Evolutionary conservation across 2,329 filamentous ascomycete genomes (phyloP), one percentile per base, ranked within the genome.

Genomic region (Colletotrichum tamarilloi): DNA sequence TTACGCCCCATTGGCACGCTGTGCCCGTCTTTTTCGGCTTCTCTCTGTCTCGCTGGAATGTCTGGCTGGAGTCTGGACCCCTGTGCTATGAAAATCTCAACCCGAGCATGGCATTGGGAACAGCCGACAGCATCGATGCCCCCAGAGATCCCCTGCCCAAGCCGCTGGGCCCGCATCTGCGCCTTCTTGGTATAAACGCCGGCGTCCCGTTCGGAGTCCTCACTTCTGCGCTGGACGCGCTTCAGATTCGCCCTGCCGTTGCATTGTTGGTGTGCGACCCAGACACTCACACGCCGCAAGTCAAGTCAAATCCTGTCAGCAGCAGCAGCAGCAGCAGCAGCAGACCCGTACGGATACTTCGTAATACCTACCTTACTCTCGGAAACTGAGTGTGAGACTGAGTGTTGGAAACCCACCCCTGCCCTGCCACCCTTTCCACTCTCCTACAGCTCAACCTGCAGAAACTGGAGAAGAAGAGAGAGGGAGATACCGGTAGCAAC

Each of bases 101-200:
- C 30, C 67, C 22, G 52, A 62, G 22, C 30, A 30, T 52, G 60
- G 46, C 11, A 53, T 22, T 62, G 26, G 55, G 22, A 32, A 57
- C 53, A 64, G 55, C 53, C 46, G 60, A 65, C 35, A 46, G 55
- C 28, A 60, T 46, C 56, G 60, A 42, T 65, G 60, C 46, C 60
- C 53, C 70, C 67, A 73, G 70, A 73, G 35, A 62, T 63, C 42
- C 70, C 67, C 70, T 70, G 70, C 62, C 46, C 58, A 16, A 73
- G 56, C 55, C 22, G 55, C 49, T 28, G 60, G 67, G 70, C 63
- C 70, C 70, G 70, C 70, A 65, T 70, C 60, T 58, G 56, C 30
- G 70, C 60, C 22, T 70, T 73, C 70, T 65, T 73, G 70, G 70
- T 73, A 70, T 73, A 73, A 73, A 73, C 70, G 67, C 70, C 67